Conservation (phyloP, 805 yeast genomes). For the Metschnikowia amazonensis region DNA sequence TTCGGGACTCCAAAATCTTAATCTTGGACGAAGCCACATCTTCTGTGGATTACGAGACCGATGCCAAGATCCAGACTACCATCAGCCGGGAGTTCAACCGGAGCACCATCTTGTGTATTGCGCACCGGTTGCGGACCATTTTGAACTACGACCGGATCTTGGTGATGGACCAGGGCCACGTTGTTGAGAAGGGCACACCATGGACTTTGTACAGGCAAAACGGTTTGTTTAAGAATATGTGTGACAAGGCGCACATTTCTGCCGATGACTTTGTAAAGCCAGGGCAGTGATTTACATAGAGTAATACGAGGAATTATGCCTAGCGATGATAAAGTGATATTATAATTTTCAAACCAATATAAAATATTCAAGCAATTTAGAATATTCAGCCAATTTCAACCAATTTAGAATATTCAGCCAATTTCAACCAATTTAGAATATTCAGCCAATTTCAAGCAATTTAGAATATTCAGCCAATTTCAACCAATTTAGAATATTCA, state of each 20-base stretch:
- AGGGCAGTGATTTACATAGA: conserved; percentile 1
- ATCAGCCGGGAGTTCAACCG: conserved; percentile 30
- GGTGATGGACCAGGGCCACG: conserved; percentile 32
- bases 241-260: conserved; percentile 34
- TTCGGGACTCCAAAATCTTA: conserved; percentile 34
- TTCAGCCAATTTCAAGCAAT: too few relatives aligned
- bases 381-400: too few relatives aligned
- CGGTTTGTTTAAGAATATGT: conserved; percentile 33
- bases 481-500: too few relatives aligned
- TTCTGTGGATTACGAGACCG: conserved; percentile 39
- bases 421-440: too few relatives aligned
- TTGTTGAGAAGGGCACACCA: conserved; percentile 35
- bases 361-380: too few relatives aligned
- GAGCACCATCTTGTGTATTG: conserved; percentile 37
- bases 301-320: too few relatives aligned
- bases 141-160: conserved; percentile 33
- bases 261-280: conserved; percentile 24
- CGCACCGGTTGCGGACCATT: conserved; percentile 38
- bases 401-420: too few relatives aligned
- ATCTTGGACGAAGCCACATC: conserved; percentile 40
- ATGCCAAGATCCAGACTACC: conserved; percentile 32
- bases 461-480: too few relatives aligned
- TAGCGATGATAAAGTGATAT: too few relatives aligned
- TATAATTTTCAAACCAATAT: too few relatives aligned
- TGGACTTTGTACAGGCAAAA: conserved; percentile 24